Percentiles rank a stretch among this genome's conserved stretches.
These are phyloP conservation scores for Citrus mangshanensis DNA, from an alignment of 345 rosid species.

Conservation along the genomic window DNA sequence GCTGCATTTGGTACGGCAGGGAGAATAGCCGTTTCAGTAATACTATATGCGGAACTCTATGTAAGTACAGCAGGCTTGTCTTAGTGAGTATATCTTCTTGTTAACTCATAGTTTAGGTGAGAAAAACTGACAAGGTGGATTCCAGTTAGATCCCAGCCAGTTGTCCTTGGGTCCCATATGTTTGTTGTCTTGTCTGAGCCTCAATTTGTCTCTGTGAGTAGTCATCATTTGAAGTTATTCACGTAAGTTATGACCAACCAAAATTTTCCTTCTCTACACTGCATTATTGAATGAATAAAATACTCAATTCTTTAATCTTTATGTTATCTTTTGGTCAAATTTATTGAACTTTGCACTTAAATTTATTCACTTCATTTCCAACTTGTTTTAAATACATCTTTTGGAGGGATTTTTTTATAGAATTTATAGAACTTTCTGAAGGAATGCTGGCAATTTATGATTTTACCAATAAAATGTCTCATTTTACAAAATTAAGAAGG, in stretches of 20 bases:
- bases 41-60: constrained; percentile 75
- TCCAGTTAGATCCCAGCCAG: not conserved
- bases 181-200: not conserved
- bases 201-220: not conserved
- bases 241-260: not conserved
- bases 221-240: not conserved
- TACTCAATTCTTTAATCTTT: not conserved
- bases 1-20: constrained; percentile 85
- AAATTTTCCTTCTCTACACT: not conserved
- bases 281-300: not conserved
- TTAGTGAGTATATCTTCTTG: constrained; percentile 4
- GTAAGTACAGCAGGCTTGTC: constrained; percentile 60
- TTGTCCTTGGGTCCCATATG: not conserved
- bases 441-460: not conserved
- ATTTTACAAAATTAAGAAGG: not conserved
- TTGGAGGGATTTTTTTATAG: not conserved
- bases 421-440: not conserved
- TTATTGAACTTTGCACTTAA: not conserved
- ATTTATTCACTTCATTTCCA: not conserved
- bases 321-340: not conserved
- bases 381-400: not conserved
- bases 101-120: not conserved
- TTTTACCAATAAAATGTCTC: no score
- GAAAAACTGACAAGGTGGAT: not conserved
- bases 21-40: constrained; percentile 69